phyloP scores from a whole-genome alignment of 1,284 basidiomycete genomes.

The Cutaneotrichosporon mucoides region DNA sequence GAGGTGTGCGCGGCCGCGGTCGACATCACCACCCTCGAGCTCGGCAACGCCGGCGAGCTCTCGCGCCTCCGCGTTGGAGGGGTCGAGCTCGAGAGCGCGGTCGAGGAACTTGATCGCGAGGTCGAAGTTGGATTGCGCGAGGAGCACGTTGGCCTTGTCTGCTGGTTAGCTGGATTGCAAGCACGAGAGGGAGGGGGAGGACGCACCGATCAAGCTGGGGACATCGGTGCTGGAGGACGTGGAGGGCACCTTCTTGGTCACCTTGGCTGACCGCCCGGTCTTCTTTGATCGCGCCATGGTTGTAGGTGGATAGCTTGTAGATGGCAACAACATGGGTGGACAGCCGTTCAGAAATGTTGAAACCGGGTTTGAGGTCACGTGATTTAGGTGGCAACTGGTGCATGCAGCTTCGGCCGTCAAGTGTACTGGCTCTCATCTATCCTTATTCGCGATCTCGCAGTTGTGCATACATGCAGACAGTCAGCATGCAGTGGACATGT shows the following conservation, averaged over 20 bases:
- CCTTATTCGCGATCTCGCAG: too few species aligned
- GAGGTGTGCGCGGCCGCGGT: constrained; percentile 59
- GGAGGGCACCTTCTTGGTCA: constrained; percentile 4
- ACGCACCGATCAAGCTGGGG: constrained; percentile 27
- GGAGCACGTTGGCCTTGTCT: constrained; percentile 62
- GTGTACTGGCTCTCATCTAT: too few species aligned
- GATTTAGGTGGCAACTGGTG: not conserved
- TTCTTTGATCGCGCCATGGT: constrained; percentile 23
- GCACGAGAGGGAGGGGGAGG: not conserved
- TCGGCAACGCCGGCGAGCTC: constrained; percentile 74
- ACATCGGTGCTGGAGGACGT: constrained; percentile 18
- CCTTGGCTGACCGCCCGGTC: constrained; percentile 1
- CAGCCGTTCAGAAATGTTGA: not conserved
- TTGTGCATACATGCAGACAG: too few species aligned
- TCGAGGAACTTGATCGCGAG: constrained; percentile 69
- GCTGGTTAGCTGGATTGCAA: not conserved
- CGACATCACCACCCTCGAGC: constrained; percentile 71
- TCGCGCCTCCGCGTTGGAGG: constrained; percentile 64
- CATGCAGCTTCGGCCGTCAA: too few species aligned
- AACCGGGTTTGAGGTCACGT: not conserved
- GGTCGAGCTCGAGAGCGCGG: constrained; percentile 64
- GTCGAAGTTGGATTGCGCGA: constrained; percentile 78
- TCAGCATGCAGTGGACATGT: too few species aligned
- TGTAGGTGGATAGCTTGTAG: not conserved
- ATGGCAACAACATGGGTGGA: not conserved